phyloP scores from a whole-genome alignment of 2,329 filamentous ascomycete species.

The Talaromyces sp. region DNA sequence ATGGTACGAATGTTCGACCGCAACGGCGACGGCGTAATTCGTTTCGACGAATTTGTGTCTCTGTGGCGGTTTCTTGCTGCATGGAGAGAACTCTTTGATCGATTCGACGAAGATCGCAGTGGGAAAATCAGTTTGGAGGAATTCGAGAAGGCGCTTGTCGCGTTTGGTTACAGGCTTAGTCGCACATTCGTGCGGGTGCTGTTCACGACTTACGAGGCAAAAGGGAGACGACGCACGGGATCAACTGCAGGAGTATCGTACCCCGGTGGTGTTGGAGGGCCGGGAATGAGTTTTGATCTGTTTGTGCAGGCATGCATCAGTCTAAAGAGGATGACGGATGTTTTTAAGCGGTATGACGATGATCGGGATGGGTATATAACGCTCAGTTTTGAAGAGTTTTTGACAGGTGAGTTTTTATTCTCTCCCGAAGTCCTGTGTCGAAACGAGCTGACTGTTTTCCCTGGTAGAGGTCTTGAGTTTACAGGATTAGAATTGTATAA shows the following conservation, averaged over 20 bases:
- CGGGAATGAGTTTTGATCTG: conserved; percentile 85
- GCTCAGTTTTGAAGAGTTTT: conserved; percentile 75
- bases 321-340: conserved; percentile 97
- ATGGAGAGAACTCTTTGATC: conserved; percentile 92
- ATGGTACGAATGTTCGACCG: conserved; percentile 99
- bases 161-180: conserved; percentile 89
- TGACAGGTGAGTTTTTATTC: conserved; percentile 52
- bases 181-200: conserved; percentile 78
- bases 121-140: conserved; percentile 84
- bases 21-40: conserved; percentile 82
- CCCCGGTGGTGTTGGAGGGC: conserved; percentile 28
- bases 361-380: conserved; percentile 93
- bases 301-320: conserved; percentile 98
- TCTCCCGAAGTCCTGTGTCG: background rate
- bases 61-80: conserved; percentile 94
- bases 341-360: conserved; percentile 98
- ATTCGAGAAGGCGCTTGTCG: conserved; percentile 83
- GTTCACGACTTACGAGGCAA: conserved; percentile 81
- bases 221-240: conserved; percentile 39
- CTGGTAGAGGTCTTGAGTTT: conserved; percentile 34
- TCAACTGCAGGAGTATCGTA: background rate
- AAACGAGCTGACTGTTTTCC: conserved; percentile 9
- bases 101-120: conserved; percentile 82
- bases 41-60: conserved; percentile 93
- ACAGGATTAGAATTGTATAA: conserved; percentile 30